A percentile compares a stretch with the other conserved stretches of the same genome.
phyloP scores from a whole-genome alignment of 805 yeast species.

The Hanseniaspora occidentalis region DNA sequence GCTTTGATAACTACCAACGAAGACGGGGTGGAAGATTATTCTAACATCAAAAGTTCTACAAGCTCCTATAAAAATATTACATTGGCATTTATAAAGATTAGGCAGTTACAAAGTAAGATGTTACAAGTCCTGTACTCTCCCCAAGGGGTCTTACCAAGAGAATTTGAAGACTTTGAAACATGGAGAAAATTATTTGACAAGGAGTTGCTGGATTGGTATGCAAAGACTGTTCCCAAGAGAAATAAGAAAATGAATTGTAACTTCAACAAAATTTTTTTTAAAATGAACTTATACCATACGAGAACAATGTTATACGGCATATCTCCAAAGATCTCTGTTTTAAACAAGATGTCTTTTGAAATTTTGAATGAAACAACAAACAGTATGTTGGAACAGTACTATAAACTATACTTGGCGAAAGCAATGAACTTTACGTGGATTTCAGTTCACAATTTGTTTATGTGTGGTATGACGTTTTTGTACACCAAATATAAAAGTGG shows the following conservation, averaged over 20 bases:
- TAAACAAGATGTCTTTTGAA: conserved; percentile 37
- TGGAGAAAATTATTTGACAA: conserved; percentile 50
- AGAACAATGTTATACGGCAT: conserved; percentile 62
- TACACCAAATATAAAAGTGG: conserved; percentile 52
- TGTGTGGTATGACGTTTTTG: conserved; percentile 79
- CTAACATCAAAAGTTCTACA: conserved; percentile 24
- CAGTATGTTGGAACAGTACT: conserved; percentile 53
- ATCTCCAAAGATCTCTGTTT: conserved; percentile 52
- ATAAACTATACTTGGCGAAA: conserved; percentile 40
- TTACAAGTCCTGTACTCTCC: conserved; percentile 59
- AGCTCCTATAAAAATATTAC: conserved; percentile 63
- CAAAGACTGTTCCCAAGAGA: conserved; percentile 40
- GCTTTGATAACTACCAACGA: conserved; percentile 34
- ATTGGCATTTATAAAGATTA: conserved; percentile 50
- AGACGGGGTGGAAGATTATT: conserved; percentile 29
- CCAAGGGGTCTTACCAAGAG: conserved; percentile 56
- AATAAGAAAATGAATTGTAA: conserved; percentile 51
- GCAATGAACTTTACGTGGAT: conserved; percentile 84
- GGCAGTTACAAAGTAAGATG: conserved; percentile 68
- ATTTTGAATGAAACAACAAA: conserved; percentile 51
- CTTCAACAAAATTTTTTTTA: conserved; percentile 59
- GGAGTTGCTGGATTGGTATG: conserved; percentile 52
- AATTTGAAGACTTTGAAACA: conserved; percentile 35
- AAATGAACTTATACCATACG: conserved; percentile 67
- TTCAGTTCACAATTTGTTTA: conserved; percentile 76